Base-by-base conservation (phyloP, 345 rosid species). In the Euclidium syriacum region DNA sequence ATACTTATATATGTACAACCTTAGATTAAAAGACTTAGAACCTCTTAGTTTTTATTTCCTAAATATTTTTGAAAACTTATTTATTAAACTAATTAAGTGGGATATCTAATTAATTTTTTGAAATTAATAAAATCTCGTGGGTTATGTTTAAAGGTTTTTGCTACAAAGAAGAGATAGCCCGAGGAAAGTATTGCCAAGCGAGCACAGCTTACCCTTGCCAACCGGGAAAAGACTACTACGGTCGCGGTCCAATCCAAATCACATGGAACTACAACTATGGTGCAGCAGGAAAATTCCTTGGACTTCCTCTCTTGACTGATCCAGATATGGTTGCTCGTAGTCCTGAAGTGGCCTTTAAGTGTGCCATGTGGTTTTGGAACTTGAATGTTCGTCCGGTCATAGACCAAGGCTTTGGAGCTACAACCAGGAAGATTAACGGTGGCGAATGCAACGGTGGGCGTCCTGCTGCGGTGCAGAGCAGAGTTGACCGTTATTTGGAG, bases 181-280 rank as follows among this genome's bases (percentile, higher is more conserved):
- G 53, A 47, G 70, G 71, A 32, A 74, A 14, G 7, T 78, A 76
- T 33, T 76, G 77, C 26, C 10, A 14, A 50, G 4, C 15, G 5
- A 68, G 70, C 23, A 52, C 63, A 12, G 34, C 10, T 7, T 66
- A 41, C 66, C 83, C 29, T 3, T 73, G 73, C 62, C 25, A 30
- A 52, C 67, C 86, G 2, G 78, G 71, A 20, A 73, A 78, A 42
- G 30, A 40, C 22, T 79, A 84, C 74, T 79, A 73, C 3, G 84
- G 90, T 6, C 86, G 86, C 2, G 86, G 90, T 50, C 84, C 86
- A 4, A 39, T 84, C 29, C 86, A 84, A 55, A 58, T 84, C 42
- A 58, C 89, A n/a, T 78, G 86, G 79, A 84, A 84, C 66, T 75
- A 76, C 54, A 84, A 84, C 62, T 84, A 84, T 25, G 84, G 89